These are phyloP conservation scores for Solanum neorickii DNA, from an alignment of 257 asterid species.

Conservation along the genomic window DNA sequence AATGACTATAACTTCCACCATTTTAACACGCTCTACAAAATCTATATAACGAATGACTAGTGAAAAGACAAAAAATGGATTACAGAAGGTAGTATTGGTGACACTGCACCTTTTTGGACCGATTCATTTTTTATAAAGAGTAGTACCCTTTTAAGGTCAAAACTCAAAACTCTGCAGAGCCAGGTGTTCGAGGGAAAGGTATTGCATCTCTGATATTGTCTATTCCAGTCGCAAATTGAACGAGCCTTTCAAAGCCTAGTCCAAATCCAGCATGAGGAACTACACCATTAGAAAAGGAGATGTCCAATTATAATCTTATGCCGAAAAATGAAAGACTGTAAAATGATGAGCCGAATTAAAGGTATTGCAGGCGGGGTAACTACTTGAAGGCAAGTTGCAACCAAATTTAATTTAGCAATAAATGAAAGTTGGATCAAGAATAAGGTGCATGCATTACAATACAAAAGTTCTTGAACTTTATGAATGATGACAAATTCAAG, in stretches of 20 bases:
- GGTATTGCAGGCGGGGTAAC: background rate
- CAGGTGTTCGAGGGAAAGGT: slow-evolving; percentile 92
- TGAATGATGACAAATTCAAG: background rate
- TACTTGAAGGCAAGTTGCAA: background rate
- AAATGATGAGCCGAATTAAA: background rate
- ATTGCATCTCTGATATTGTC: slow-evolving; percentile 91
- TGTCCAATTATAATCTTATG: background rate
- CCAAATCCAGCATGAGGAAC: slow-evolving; percentile 99
- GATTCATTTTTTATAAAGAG: background rate
- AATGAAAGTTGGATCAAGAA: background rate
- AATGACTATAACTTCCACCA: background rate
- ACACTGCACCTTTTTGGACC: background rate
- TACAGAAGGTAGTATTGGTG: background rate
- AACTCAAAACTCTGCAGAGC: slow-evolving; percentile 82
- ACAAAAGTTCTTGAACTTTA: background rate
- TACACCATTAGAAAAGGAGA: slow-evolving; percentile 9
- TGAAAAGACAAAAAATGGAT: background rate
- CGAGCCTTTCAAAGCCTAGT: slow-evolving; percentile 93
- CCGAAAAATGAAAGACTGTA: background rate
- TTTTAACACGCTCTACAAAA: background rate
- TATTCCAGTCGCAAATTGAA: slow-evolving; percentile 86
- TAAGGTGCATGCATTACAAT: background rate
- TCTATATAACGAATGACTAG: background rate
- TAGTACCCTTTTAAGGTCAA: background rate
- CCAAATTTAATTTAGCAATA: background rate